Evolutionary conservation across 176 grass and related monocot species (phyloP).

Genomic region (Calamus simplicifolius): DNA sequence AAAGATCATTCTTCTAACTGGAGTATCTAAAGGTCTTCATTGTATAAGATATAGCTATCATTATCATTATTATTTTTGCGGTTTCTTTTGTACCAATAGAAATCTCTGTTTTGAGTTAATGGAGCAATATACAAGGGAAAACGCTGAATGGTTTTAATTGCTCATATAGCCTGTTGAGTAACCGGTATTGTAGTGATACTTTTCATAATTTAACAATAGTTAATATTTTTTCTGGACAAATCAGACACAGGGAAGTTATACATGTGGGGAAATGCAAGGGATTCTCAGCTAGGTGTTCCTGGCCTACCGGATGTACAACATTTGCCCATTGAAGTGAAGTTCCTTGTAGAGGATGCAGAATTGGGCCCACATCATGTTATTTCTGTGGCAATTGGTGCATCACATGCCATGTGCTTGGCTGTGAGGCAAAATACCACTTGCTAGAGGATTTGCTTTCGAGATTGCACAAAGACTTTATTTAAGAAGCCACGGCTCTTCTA

Average conservation of each 20-base stretch:
- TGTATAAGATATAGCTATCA: no score
- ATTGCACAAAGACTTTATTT: no score
- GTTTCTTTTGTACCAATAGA: no score
- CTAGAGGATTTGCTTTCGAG: background rate
- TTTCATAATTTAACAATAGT: background rate
- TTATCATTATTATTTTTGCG: no score
- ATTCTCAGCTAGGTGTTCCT: conserved; percentile 80
- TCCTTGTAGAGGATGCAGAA: conserved; percentile 51
- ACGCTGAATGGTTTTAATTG: background rate
- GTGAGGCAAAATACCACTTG: conserved; percentile 29
- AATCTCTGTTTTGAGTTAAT: background rate
- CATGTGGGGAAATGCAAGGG: conserved; percentile 99
- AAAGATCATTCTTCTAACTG: no score
- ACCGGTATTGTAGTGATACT: no score
- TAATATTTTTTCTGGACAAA: conserved; percentile 20
- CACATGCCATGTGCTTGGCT: conserved; percentile 87
- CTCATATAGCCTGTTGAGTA: no score
- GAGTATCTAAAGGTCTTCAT: no score
- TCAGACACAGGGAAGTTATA: conserved; percentile 67
- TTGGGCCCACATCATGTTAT: conserved; percentile 46
- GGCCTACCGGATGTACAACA: conserved; percentile 57
- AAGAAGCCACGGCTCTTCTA: no score
- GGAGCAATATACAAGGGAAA: background rate
- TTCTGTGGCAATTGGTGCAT: conserved; percentile 69
- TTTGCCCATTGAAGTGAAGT: conserved; percentile 73